Evolutionary conservation across 2,329 filamentous ascomycete species (phyloP), one percentile per base, ranked within the genome.

Genomic region (Coniosporium tulheliwenetii): DNA sequence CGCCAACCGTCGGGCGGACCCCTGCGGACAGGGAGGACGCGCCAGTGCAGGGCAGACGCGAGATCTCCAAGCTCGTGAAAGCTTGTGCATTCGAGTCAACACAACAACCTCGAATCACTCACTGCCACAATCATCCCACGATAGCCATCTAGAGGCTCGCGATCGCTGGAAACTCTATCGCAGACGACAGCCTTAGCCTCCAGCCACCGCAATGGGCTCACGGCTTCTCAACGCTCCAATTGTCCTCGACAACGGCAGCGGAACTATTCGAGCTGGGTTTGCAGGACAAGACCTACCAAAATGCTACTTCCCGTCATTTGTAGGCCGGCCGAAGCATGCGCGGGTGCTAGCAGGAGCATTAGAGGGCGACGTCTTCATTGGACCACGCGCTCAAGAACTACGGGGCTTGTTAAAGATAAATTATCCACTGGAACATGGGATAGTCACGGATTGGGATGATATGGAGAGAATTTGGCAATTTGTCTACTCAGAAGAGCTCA

Each of bases 391-490:
- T 44, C 83, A 86, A 52, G 87, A 96, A 57, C 71, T 94, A 54
- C 78, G 89, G 55, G 91, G 91, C 2, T 68, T 98, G 45, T 72
- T 98, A 52, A 98, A 96, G 73, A 95, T 98, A 53, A 75, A 79
- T 49, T 96, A 96, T 59, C 91, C 91, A 36, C 68, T 98, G 41
- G 91, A 96, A 66, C 91, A 98, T 60, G 91, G 91, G 52, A 93
- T 98, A 54, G 91, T 98, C 47, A 98, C 91, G 51, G 86, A 98
- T 63, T 98, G 91, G 91, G 91, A 96, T 58, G 91, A 98, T 58
- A 98, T 98, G 91, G 91, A 98, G 69, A 79, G 85, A 66, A 98
- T 98, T 64, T 98, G 91, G 91, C 84, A 93, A 54, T 91, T 93
- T 57, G 86, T 98, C 40, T 98, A 96, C 60, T 84, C 84, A 43